Base-by-base conservation (phyloP, 192 early-diverging fungal genomes). In the Linnemannia schmuckeri region DNA sequence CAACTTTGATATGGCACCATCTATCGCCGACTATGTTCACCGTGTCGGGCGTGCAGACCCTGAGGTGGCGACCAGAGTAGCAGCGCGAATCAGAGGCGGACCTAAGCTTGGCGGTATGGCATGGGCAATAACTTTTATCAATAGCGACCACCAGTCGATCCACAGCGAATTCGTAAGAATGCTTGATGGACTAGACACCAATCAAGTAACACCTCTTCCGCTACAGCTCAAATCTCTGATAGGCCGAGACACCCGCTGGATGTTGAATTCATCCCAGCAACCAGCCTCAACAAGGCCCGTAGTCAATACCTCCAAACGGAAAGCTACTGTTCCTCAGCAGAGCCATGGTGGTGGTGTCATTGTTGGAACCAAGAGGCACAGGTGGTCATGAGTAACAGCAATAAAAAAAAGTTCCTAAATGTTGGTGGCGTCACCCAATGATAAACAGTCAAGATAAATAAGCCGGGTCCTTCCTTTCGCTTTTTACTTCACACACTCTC, bases 101-200 rank as follows among this genome's bases (percentile, higher is more conserved):
- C 85, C 85, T 7, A 81, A 73, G 77, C 84, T 82, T 38, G 77
- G 74, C 30, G 85, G 78, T 40, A 85, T 81, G 55, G 91, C 91
- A 7, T 92, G 92, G 90, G 89, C 91, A 4, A 90, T 93, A 54
- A 93, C 92, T 6, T 93, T 93, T 78, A 90, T 93, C 70, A 93
- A 93, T 61, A 82, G 91, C 81, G 92, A 93, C 49, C 87, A 90
- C 72, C 80, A 84, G 27, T 55, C 75, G 70, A 63, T 92, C n/a
- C 87, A 91, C 37, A 73, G 82, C 70, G 80, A 90, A 46, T 88
- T 93, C 72, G 88, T 83, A 20, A 87, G 83, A 27, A 90, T 90
- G 83, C 77, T 93, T 5, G 79, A 83, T 70, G 76, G 69, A 69
- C 76, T 90, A 46, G 82, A 82, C 27, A 30, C 79, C 17, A 82